These are phyloP conservation scores for Fusarium torulosum DNA, from an alignment of 2,329 filamentous ascomycete genomes.

Conservation along the genomic window DNA sequence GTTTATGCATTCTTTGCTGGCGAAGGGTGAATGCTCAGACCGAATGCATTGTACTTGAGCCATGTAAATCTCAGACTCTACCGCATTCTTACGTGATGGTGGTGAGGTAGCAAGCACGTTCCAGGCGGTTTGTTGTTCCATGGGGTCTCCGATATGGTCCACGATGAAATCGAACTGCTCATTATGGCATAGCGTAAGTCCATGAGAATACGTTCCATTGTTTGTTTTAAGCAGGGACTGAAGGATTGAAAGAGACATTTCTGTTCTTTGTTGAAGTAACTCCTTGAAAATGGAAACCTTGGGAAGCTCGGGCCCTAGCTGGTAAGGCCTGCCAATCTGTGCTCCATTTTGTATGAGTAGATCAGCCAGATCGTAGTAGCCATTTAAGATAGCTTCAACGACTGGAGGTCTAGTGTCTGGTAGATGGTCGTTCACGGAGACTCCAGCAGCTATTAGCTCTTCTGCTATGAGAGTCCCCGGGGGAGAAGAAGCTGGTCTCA, in stretches of 20 bases:
- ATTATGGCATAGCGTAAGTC: not conserved
- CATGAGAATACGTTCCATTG: rapidly evolving
- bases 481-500: not conserved
- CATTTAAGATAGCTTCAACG: not conserved
- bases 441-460: not conserved
- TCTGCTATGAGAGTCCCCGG: not conserved
- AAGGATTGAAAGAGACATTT: not conserved
- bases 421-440: not conserved
- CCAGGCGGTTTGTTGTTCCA: not conserved
- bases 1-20: not conserved
- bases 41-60: not conserved
- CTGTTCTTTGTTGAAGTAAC: not conserved
- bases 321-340: not conserved
- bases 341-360: not conserved
- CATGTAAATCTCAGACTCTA: not conserved
- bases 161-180: not conserved
- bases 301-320: rapidly evolving
- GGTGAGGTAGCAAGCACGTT: not conserved
- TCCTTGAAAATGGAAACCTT: not conserved
- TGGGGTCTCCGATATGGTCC: not conserved
- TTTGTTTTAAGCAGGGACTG: not conserved
- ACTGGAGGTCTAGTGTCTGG: not conserved
- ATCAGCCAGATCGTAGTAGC: not conserved
- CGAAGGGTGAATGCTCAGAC: not conserved
- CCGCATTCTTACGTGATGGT: not conserved